Evolutionary conservation across 1,139 yeast genomes (phyloP), one percentile per base, ranked within the genome.

Genomic region (Scheffersomyces insectosa): DNA sequence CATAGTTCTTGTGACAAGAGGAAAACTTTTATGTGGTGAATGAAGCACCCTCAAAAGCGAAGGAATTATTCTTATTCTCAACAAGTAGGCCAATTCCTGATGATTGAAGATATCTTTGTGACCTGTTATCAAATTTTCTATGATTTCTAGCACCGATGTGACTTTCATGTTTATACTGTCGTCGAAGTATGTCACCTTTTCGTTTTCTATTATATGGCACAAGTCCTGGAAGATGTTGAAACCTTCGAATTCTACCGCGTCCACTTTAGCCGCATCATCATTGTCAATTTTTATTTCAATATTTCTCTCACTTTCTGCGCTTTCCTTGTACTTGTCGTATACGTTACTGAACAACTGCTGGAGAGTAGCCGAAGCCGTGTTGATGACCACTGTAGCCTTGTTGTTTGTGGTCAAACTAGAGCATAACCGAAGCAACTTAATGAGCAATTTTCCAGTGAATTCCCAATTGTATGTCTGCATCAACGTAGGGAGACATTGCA

Each of bases 301-400:
- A 8, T 14, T 13, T 28, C 11, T 27, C 4, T 39, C 44, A n/a
- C 36, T 48, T 6, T 44, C 42, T 5, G 32, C 77, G 40, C 70
- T 76, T 3, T 64, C 68, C 12, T 59, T 62, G 3, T 81, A 77
- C 44, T 83, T 78, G 46, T 90, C 97, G 60, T 84, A 91, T 0
- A 89, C 77, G 32, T 85, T 80, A 33, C 85, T 80, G 40, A 90
- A 78, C 37, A 93, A 66, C 60, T 93, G 98, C 52, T 90, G 95
- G 38, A 90, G 75, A 2, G 98, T 89, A 2, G 98, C 99, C 38
- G 89, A 82, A 0, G 97, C 97, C 0, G 98, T 88, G 54, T 90
- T 91, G n/a, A 82, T 76, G 3, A 93, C 96, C 49, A 88, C 87
- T 0, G 87, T 81, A 4, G 84, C 77, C 52, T 85, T 86, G 48